Base-by-base conservation (phyloP, 2,329 filamentous ascomycete genomes). In the Escovopsis weberi region DNA sequence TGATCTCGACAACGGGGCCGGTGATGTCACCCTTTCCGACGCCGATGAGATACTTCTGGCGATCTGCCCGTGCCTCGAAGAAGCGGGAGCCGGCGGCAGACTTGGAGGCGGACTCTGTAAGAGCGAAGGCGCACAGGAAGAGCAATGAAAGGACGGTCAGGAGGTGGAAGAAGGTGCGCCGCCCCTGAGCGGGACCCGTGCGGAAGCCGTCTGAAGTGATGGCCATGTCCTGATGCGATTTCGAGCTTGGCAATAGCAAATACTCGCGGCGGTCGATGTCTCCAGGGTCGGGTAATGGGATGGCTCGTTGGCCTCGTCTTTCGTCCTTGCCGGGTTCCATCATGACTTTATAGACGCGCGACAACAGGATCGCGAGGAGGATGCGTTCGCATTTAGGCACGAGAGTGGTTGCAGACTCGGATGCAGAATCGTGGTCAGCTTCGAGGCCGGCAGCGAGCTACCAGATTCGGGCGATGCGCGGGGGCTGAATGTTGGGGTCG, bases 1-100 rank as follows among this genome's bases (percentile, higher is more conserved):
- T 87, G 55, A 95, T 75, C 60, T 95, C 86, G 19, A 93, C 87
- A 11, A 93, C 85, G 0, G 87, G 86, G 2, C 84, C 72, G 0
- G 73, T 77, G 50, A 76, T 74, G 50, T 77, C 73, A 6, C 67
- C 71, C 55, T 75, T 75, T 38, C 72, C 72, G 2, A 72, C 70
- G 15, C 72, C 73, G 38, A 76, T 54, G 32, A 75, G 62, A 46
- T 74, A 75, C 45, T 54, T 56, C 43, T 61, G 57, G 23, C 59
- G 43, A 32, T 36, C 42, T n/a, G 42, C 39, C 19, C 39, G 34
- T 9, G 39, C 37, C 8, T 39, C 15, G 12, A 44, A 41, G 12
- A 26, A 33, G 41, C 38, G 44, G 15, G 35, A 18, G 23, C 39
- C 53, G 26, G 38, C 30, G 1, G 36, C 23, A 4, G 40, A 3